Evolutionary conservation across 345 rosid species (phyloP).

Genomic region (Fremontodendron californicum): DNA sequence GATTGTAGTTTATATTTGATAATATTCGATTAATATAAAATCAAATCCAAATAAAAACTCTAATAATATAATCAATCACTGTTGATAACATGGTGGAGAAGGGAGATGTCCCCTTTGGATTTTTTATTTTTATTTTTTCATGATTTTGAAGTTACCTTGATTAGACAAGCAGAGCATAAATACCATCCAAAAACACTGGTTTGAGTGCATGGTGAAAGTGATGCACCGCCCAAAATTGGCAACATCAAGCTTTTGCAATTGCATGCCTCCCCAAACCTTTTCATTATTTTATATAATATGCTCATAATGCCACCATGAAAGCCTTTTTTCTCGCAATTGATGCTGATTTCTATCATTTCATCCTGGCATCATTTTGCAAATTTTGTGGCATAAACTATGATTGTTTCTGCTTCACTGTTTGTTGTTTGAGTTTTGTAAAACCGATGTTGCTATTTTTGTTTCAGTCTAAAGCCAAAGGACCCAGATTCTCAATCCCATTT

Average conservation of each 20-base stretch:
- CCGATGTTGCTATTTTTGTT: neutral
- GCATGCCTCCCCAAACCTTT: neutral
- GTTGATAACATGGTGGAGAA: constrained; percentile 11
- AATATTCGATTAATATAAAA: no score
- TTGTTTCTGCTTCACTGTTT: neutral
- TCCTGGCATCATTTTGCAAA: neutral
- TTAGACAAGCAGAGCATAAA: constrained; percentile 24
- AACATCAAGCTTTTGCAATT: constrained; percentile 30
- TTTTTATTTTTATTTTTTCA: neutral
- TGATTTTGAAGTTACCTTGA: constrained; percentile 21
- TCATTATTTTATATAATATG: constrained; percentile 20
- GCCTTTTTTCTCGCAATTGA: constrained; percentile 26
- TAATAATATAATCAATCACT: constrained; percentile 11
- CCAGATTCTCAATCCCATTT: neutral
- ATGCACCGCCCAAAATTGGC: constrained; percentile 37
- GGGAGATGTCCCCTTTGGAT: constrained; percentile 7
- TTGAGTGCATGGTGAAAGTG: constrained; percentile 23
- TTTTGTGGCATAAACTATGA: neutral
- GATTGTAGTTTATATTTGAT: no score
- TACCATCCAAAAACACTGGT: constrained; percentile 7
- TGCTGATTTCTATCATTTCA: constrained; percentile 14
- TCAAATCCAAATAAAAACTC: neutral
- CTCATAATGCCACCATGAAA: constrained; percentile 35
- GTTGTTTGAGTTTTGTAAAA: neutral
- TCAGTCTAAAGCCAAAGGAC: neutral